Evolutionary conservation across 2,329 filamentous ascomycete species (phyloP).

Genomic region (Cytospora piceae): DNA sequence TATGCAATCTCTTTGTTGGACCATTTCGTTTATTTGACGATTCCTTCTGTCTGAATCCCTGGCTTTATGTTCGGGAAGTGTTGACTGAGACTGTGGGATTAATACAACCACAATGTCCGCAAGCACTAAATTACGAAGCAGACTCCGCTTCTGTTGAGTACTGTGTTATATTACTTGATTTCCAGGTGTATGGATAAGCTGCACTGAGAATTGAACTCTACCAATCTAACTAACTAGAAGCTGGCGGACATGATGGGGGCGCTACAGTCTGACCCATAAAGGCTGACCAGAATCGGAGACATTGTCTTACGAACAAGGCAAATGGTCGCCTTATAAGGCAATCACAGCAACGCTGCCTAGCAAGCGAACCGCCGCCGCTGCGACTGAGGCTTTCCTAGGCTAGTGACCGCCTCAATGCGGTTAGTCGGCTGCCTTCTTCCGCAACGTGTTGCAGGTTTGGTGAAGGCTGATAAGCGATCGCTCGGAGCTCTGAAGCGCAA

Average conservation of each 20-base stretch:
- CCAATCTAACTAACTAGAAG: not conserved
- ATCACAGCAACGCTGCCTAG: slow-evolving; percentile 8
- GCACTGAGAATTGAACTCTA: not conserved
- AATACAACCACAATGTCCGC: not conserved
- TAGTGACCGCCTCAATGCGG: not conserved
- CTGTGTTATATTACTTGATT: not conserved
- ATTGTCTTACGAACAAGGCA: slow-evolving; percentile 13
- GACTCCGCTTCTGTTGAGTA: not conserved
- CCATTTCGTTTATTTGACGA: not conserved
- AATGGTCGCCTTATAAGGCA: slow-evolving; percentile 25
- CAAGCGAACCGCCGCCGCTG: slow-evolving; percentile 15
- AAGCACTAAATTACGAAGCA: not conserved
- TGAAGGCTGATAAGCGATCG: not conserved
- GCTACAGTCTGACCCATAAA: not conserved
- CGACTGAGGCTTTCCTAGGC: slow-evolving; percentile 1
- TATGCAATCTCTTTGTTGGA: not conserved
- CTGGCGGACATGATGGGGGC: not conserved
- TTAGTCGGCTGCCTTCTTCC: slow-evolving; percentile 19
- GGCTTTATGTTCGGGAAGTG: not conserved
- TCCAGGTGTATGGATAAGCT: not conserved
- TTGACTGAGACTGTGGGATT: not conserved
- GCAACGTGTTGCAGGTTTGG: slow-evolving; percentile 5
- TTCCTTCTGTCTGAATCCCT: not conserved
- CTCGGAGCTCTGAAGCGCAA: not conserved
- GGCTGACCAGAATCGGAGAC: slow-evolving; percentile 13